These are phyloP conservation scores for Moniliophthora roreri DNA, from an alignment of 1,284 basidiomycete genomes.

Conservation along the genomic window DNA sequence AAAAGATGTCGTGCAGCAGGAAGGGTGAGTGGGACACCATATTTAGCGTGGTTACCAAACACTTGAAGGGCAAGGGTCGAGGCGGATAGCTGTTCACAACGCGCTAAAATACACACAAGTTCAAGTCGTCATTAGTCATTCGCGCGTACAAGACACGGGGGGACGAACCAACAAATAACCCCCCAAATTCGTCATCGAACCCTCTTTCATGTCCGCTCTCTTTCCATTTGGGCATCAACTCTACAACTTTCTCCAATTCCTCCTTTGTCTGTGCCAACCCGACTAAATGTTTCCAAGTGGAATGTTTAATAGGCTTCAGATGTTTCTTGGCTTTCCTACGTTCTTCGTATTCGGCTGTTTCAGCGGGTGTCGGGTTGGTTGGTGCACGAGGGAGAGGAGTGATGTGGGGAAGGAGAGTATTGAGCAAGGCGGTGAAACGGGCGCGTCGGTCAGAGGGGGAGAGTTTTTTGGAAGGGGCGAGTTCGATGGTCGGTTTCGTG, in stretches of 20 bases:
- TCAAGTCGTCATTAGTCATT: not conserved
- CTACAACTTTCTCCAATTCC: constrained; percentile 44
- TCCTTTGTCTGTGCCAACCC: constrained; percentile 45
- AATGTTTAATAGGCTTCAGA: constrained; percentile 27
- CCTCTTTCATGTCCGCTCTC: constrained; percentile 36
- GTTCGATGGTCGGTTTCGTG: not conserved
- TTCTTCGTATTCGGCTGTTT: not conserved
- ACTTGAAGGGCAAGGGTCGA: constrained; percentile 57
- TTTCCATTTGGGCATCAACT: constrained; percentile 47
- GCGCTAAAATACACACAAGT: too few relatives aligned
- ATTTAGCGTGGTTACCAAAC: constrained; percentile 60
- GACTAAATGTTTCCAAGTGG: constrained; percentile 48
- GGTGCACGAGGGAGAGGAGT: not conserved
- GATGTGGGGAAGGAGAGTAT: constrained; percentile 7
- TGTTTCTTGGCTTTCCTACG: constrained; percentile 21
- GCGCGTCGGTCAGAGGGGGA: not conserved
- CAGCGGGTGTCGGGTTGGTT: constrained; percentile 1
- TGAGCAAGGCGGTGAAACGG: constrained; percentile 7
- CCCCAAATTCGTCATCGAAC: constrained; percentile 37
- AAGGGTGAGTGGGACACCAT: constrained; percentile 53
- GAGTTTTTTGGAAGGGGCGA: constrained; percentile 11
- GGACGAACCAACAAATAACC: constrained; percentile 52
- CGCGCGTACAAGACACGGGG: not conserved
- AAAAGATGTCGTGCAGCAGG: constrained; percentile 52
- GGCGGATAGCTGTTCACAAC: constrained; percentile 55